Base-by-base conservation (phyloP, 805 yeast species). In the Ogataea nonfermentans region DNA sequence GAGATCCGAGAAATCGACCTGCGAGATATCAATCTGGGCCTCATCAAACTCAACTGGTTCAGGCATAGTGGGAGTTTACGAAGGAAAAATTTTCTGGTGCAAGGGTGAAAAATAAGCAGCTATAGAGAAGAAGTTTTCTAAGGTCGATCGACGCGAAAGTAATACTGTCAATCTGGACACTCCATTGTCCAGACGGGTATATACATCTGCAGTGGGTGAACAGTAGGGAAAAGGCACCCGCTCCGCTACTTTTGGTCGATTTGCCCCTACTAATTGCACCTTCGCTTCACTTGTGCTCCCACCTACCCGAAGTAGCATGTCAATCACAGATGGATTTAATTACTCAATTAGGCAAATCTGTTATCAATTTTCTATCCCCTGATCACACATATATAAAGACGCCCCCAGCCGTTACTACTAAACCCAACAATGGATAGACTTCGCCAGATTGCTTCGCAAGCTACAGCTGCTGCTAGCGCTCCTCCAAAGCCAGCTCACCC, bases 1-100 rank as follows among this genome's bases (percentile, higher is more conserved):
- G 57, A 91, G 73, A 62, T 90, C 97, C 46, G 87, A 68, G 67
- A 86, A 89, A 61, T 84, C 91, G 53, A 85, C 67, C 49, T 81
- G 81, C 35, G 67, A 48, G n/a, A 65, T 20, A 51, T 82, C 84
- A 43, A 84, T 69, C 13, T 66, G 67, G 3, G 40, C 35, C 39
- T 51, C 61, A 42, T 59, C 52, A 44, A 61, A 58, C 34, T 49
- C 57, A 22, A 48, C 46, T 26, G 53, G 41, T 38, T 47, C 57
- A 17, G 49, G 51, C 52, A 51, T 48, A 38, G 29, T 51, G 35
- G 12, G 22, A 38, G 13, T 26, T 13, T 23, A 16, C 19, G 8
- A 19, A 19, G 8, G 22, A 19, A 19, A 19, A 19, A 19, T 19
- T 19, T 19, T 19, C 22, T 8, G 22, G 22, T 19, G 22, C 22